A percentile compares a stretch with the other conserved stretches of the same genome.
These are phyloP conservation scores for Microbotryum saponariae DNA, from an alignment of 1,284 basidiomycete genomes.

Conservation along the genomic window DNA sequence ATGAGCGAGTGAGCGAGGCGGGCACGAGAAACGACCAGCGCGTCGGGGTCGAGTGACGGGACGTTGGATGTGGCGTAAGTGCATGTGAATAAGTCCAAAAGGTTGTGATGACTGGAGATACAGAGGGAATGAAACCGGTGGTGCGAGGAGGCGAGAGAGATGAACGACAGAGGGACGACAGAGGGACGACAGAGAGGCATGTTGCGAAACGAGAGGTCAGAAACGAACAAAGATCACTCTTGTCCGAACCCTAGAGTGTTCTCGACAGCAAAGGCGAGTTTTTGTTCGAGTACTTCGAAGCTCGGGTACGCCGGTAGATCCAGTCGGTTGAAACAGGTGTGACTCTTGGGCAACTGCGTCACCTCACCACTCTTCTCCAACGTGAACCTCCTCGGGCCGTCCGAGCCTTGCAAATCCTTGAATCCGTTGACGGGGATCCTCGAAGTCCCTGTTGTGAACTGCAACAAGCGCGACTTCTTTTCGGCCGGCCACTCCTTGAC, in stretches of 20 bases:
- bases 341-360: conserved; percentile 73
- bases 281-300: conserved; percentile 50
- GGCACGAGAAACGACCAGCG: too few species aligned
- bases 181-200: too few species aligned
- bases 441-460: conserved; percentile 96
- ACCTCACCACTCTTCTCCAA: conserved; percentile 57
- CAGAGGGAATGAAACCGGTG: too few species aligned
- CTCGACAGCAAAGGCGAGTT: conserved; percentile 42
- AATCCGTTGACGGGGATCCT: conserved; percentile 98
- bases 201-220: neutral
- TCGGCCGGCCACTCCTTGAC: conserved; percentile 93
- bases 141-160: too few species aligned
- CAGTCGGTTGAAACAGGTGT: conserved; percentile 58
- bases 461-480: conserved; percentile 84
- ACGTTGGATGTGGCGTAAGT: too few species aligned
- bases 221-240: conserved; percentile 8
- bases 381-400: conserved; percentile 59
- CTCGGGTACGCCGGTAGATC: conserved; percentile 88
- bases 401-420: conserved; percentile 95
- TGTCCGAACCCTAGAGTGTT: conserved; percentile 49
- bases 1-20: too few species aligned
- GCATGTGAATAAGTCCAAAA: too few species aligned
- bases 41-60: too few species aligned
- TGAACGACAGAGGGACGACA: too few species aligned
- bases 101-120: too few species aligned